phyloP scores from a whole-genome alignment of 139 green algal species.

The Volvox reticuliferus region DNA sequence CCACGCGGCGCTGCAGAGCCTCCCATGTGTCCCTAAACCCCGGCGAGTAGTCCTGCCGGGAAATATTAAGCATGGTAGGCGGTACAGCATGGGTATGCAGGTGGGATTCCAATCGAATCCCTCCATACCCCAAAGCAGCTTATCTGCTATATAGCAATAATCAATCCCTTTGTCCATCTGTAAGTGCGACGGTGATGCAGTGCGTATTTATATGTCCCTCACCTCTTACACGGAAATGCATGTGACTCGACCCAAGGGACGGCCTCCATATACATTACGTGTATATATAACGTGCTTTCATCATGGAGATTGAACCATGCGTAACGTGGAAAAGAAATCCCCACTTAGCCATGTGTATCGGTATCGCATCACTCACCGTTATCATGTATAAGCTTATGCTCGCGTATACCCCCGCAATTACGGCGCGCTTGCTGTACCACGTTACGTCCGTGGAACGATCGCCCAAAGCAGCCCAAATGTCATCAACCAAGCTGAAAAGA shows the following conservation, averaged over 20 bases:
- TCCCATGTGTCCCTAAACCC: constrained; percentile 80
- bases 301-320: background rate
- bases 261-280: too few relatives aligned
- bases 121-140: too few relatives aligned
- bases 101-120: too few relatives aligned
- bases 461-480: constrained; percentile 73
- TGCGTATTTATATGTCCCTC: too few relatives aligned
- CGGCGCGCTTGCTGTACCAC: constrained; percentile 81
- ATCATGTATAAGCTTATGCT: constrained; percentile 86
- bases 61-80: background rate
- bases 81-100: background rate
- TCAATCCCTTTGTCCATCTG: background rate
- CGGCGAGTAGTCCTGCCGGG: constrained; percentile 71
- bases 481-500: constrained; percentile 42
- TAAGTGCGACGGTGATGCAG: too few relatives aligned
- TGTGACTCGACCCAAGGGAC: background rate
- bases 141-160: background rate
- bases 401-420: constrained; percentile 71
- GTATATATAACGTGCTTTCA: too few relatives aligned
- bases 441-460: constrained; percentile 74
- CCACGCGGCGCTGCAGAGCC: constrained; percentile 46
- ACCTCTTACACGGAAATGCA: too few relatives aligned
- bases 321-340: background rate
- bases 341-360: too few relatives aligned
- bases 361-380: constrained; percentile 52